Base-by-base conservation (phyloP, 257 asterid genomes). In the Ballota nigra region DNA sequence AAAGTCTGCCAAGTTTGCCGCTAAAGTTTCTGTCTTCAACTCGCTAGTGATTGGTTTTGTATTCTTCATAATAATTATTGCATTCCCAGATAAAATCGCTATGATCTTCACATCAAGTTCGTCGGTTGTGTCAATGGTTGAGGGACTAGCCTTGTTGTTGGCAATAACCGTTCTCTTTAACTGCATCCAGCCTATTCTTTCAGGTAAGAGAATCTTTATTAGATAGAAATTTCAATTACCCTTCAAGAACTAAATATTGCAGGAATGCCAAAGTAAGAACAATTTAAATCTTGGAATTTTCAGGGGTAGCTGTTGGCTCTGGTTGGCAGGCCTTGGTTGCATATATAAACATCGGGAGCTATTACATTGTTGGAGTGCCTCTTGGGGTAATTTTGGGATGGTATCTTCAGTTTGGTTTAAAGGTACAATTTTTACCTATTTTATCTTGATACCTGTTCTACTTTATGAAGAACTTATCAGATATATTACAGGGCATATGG, bases 281-380 rank as follows among this genome's bases (percentile, higher is more conserved):
- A 56, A 23, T 52, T 28, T 28, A 34, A 28, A 59, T 55, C 20
- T 62, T 28, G 41, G 58, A 33, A 40, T 74, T 57, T 71, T 33
- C 84, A 86, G 88, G 92, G 70, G 86, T 84, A 20, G 92, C 89
- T 33, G 85, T 84, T 72, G 92, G 89, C 62, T 82, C 77, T 34
- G 92, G 92, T 63, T 84, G 89, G 92, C 92, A 86, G 71, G 86
- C 78, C 3, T 63, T 53, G 69, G 92, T 84, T 59, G 88, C 92
- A 13, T 77, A 78, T 61, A 52, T 84, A 31, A 86, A 86, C 73
- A 29, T 84, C 40, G 85, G 85, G 55, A 82, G 88, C 80, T 86
- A 82, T 58, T 86, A 86, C 36, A 53, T 84, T 38, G 68, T 84
- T 26, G 92, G 92, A 65, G 77, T 84, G 41, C 89, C 92, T 28